Percentiles rank a stretch among this genome's conserved stretches.
phyloP scores from a whole-genome alignment of 2,329 filamentous ascomycete genomes.

The Amylocarpus encephaloides region DNA sequence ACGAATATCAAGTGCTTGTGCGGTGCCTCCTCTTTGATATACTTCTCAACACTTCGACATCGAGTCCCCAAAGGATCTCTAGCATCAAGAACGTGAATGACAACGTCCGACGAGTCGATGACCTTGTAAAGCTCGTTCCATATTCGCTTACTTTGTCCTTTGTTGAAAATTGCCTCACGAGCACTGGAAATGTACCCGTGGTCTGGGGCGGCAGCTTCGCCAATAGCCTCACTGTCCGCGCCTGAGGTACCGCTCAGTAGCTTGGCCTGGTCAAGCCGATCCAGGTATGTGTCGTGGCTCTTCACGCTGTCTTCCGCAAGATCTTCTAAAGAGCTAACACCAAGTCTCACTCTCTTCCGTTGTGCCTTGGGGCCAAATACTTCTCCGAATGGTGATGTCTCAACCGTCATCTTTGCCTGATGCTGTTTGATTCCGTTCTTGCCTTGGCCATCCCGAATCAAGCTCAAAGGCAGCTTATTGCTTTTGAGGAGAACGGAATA shows the following conservation, averaged over 20 bases:
- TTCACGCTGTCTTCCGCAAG: constrained; percentile 73
- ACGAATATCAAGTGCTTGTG: constrained; percentile 94
- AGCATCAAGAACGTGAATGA: constrained; percentile 91
- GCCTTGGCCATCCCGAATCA: constrained; percentile 74
- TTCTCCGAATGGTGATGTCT: constrained; percentile 76
- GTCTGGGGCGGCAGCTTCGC: constrained; percentile 37
- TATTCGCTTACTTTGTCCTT: constrained; percentile 91
- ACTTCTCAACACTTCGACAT: constrained; percentile 87
- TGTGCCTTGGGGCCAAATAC: constrained; percentile 93
- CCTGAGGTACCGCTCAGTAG: constrained; percentile 66
- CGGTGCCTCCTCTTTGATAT: constrained; percentile 84
- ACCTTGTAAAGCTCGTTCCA: constrained; percentile 97
- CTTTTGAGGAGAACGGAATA: constrained; percentile 93
- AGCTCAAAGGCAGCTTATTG: constrained; percentile 93
- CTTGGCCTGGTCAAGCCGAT: constrained; percentile 71
- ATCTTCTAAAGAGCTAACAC: constrained; percentile 73
- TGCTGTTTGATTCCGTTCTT: constrained; percentile 87
- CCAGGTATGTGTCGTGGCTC: constrained; percentile 74
- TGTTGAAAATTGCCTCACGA: constrained; percentile 83
- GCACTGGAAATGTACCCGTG: constrained; percentile 51
- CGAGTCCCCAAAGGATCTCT: constrained; percentile 85
- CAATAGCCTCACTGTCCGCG: constrained; percentile 42
- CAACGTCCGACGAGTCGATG: constrained; percentile 90
- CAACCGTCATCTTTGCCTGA: constrained; percentile 87
- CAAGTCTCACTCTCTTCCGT: constrained; percentile 85